Base-by-base conservation (phyloP, 345 rosid species). In the Kernera saxatilis region DNA sequence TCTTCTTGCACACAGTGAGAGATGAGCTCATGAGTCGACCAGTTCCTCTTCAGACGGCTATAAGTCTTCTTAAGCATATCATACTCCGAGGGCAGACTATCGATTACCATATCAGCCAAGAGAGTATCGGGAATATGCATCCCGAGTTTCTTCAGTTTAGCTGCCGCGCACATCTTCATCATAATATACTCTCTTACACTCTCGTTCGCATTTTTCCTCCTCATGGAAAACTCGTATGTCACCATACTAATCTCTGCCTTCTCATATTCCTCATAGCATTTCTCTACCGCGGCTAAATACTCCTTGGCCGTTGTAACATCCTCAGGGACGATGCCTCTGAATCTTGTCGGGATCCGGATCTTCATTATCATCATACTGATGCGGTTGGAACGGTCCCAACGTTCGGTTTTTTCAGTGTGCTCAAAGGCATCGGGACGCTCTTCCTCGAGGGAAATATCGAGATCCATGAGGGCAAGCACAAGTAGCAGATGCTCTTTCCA, bases 21-120 rank as follows among this genome's bases (percentile, higher is more conserved):
- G 23, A 71, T 62, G 45, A 71, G 69, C 32, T 71, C 69, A 61
- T 71, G 69, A 71, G 63, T 41, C 21, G 76, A 62, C 75, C 68
- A 57, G 4, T 33, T 37, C 49, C 35, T 4, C 8, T 35, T 0
- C 4, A 13, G 6, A 5, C 5, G 1, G 41, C 18, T 3, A 39
- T 27, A 37, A 70, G 3, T 27, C 39, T 0, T 26, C 60, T 30
- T 51, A 21, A 71, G 36, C 8, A 1, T 26, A 51, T 40, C 35
- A 71, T 21, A 61, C 62, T 71, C 62, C 8, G 69, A 58, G 25
- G 75, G 75, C 0, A 71, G 62, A 39, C 26, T 51, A 3, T 51
- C 27, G 62, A 71, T 27, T 39, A 51, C 0, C 43, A 39, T 3
- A n/a, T 3, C 21, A 10, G 33, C 69, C 44, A 71, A 10, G 14